Base-by-base conservation (phyloP, 2,329 filamentous ascomycete genomes). In the Ceratocystis ficicola region DNA sequence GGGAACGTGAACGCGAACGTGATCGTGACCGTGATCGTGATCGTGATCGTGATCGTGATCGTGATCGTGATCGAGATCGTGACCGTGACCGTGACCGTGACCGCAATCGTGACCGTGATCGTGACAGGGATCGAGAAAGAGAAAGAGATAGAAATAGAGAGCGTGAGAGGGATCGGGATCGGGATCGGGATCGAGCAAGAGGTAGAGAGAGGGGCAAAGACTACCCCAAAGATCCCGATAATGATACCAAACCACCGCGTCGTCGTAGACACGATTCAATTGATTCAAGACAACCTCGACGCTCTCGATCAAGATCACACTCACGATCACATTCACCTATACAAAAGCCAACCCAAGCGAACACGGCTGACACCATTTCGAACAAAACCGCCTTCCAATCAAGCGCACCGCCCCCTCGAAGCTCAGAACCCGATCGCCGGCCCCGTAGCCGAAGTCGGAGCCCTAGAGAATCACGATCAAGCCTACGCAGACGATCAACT, bases 361-460 rank as follows among this genome's bases (percentile, higher is more conserved):
- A 63, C 25, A 50, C 44, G 12, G 6, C 3, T n/a, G 28, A 61
- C 15, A 44, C 41, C 20, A 65, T 20, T 44, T 50, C 63, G n/a
- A 30, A 25, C 32, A 63, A 32, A 20, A 5, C 62, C n/a, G 30
- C 4, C 2, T 64, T 52, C 15, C 15, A 22, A n/a, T 22, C 46
- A 36, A 55, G 10, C 17, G 41, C 46, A 3, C 62, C 41, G 7
- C 62, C 8, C 55, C 55, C 12, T 5, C 30, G 55, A 59, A 25
- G 55, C 17, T 1, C 12, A n/a, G 55, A 59, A 20, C 32, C 55
- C 28, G 32, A 52, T 46, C 66, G 36, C 20, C 64, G 44, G 6
- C 62, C 52, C 6, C 52, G 62, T 17, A 64, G 62, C 44, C 62
- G 65, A 22, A 67, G 62, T 57, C 41, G 46, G 10, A 67, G 65